Evolutionary conservation across 192 early-diverging fungal genomes (phyloP).

Genomic region (Martensiomyces pterosporus): DNA sequence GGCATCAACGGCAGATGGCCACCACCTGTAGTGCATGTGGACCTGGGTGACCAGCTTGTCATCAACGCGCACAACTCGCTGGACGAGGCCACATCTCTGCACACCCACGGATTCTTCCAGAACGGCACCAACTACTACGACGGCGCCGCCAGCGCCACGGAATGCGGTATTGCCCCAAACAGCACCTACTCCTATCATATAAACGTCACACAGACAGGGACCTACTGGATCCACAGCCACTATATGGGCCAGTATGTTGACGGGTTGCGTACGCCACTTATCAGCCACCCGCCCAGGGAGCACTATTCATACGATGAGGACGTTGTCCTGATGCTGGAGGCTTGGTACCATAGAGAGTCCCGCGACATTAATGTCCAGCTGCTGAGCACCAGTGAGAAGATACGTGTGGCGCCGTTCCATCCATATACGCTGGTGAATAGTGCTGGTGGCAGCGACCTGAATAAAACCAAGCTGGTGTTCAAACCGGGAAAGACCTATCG

Average conservation of each 20-base stretch:
- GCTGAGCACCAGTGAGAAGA: conserved; percentile 48
- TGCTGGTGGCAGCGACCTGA: conserved; percentile 53
- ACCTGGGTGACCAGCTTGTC: conserved; percentile 24
- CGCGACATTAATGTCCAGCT: conserved; percentile 52
- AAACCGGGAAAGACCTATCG: conserved; percentile 77
- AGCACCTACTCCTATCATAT: conserved; percentile 64
- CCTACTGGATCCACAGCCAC: conserved; percentile 83
- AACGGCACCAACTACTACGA: conserved; percentile 68
- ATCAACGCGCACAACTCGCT: conserved; percentile 54
- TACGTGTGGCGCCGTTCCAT: conserved; percentile 24
- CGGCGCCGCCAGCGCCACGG: conserved; percentile 62
- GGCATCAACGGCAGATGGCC: conserved; percentile 65
- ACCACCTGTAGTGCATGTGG: conserved; percentile 45
- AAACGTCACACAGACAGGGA: conserved; percentile 65
- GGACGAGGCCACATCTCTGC: conserved; percentile 61
- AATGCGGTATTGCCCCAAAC: conserved; percentile 70
- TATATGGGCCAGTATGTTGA: conserved; percentile 71
- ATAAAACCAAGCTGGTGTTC: conserved; percentile 55
- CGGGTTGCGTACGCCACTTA: conserved; percentile 70
- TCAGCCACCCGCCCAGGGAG: conserved; percentile 57
- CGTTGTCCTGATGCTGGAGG: conserved; percentile 59
- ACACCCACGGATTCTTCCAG: conserved; percentile 78
- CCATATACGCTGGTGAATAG: conserved; percentile 55
- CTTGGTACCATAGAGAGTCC: conserved; percentile 67
- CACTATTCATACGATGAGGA: conserved; percentile 69